Evolutionary conservation across 129 eudicot genomes (phyloP).

Genomic region (Lactuca saligna): DNA sequence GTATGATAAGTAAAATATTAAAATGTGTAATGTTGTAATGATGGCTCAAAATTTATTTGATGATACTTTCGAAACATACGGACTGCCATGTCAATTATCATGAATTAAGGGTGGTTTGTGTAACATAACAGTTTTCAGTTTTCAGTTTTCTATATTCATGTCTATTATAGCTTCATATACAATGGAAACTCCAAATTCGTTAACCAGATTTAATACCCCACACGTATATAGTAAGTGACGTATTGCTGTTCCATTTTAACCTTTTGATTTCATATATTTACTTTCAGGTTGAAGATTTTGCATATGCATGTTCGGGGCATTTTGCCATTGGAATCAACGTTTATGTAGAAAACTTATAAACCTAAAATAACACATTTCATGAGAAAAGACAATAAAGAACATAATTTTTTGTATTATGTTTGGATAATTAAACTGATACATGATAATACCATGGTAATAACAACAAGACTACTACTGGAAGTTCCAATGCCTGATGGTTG

Average conservation of each 20-base stretch:
- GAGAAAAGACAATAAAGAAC: background rate
- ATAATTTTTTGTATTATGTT: background rate
- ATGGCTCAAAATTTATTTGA: background rate
- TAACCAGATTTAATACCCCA: conserved; percentile 8
- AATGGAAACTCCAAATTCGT: conserved; percentile 1
- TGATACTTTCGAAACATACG: conserved; percentile 11
- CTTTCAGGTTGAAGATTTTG: background rate
- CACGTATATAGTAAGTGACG: conserved; percentile 21
- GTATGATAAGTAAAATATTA: too few relatives aligned
- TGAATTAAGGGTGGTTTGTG: conserved; percentile 10
- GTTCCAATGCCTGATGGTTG: conserved; percentile 3
- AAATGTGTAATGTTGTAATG: background rate
- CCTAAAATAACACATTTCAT: conserved; percentile 18
- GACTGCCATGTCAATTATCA: conserved; percentile 7
- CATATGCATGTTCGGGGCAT: background rate
- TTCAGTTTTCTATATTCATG: background rate
- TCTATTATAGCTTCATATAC: conserved; percentile 1
- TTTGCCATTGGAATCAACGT: background rate
- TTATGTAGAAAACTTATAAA: background rate
- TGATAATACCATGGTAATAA: conserved; percentile 16
- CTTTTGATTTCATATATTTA: too few relatives aligned
- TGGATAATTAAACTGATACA: conserved; percentile 10
- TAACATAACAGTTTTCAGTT: conserved; percentile 4
- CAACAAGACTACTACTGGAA: background rate
- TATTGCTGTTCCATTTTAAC: too few relatives aligned